Base-by-base conservation (phyloP, 495 filamentous ascomycete genomes). In the Rusavskia elegans region DNA sequence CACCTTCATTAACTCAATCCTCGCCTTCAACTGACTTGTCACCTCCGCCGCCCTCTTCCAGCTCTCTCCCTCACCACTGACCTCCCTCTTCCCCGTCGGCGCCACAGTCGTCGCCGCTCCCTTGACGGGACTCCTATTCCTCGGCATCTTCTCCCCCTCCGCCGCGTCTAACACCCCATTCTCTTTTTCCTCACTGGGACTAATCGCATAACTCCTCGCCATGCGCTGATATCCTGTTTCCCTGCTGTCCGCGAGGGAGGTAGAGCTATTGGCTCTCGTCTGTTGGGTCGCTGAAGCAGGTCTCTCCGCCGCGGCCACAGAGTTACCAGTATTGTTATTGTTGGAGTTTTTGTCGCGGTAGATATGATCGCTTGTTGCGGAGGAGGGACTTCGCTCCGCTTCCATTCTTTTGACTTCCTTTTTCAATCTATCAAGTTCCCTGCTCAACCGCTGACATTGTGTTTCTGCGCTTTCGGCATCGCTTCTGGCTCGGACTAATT, bases 21-120 rank as follows among this genome's bases (percentile, higher is more conserved):
- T 77, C 41, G 89, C 84, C 72, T 97, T 99, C 61, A 99, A 68
- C 66, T 92, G 88, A 65, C 85, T 96, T 39, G 93, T 99, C 11
- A 99, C 93, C 71, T 99, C 93, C n/a, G 92, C 92, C 29, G 93
- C 93, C 58, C 93, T 71, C 71, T 89, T 93, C 89, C 92, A 99
- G 63, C 87, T 96, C 68, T 96, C 92, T 44, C 87, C 83, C 13
- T 80, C 82, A 7, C 55, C 53, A 42, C 51, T 45, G 9, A 58
- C 14, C 23, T 63, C 51, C 57, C 63, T 57, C 39, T 53, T 57
- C 46, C 51, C n/a, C 40, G 39, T 48, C 25, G 57, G 59, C 23
- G 52, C 32, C 9, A 9, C 21, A 1, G 16, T 35, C n/a, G 19
- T 21, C 14, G 14, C 9, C 11, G 39, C 14, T 60, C 46, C 56